phyloP scores from a whole-genome alignment of 495 filamentous ascomycete genomes.

The Tuber borchii region DNA sequence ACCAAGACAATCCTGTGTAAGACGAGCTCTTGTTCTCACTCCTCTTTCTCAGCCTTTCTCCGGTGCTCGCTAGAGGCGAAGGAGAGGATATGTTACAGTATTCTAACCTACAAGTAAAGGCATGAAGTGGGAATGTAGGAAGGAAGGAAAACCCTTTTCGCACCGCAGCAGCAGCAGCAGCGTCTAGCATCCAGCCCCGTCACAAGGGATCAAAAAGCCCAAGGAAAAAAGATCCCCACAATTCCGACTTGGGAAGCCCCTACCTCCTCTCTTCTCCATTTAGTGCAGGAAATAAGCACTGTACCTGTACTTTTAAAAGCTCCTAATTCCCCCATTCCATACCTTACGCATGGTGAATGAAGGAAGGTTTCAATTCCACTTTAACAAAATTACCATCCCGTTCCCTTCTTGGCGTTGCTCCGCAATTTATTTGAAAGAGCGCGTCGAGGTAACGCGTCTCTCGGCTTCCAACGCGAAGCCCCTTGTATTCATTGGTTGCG shows the following conservation, averaged over 20 bases:
- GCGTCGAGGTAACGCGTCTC: conserved; percentile 36
- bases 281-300: not conserved
- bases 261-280: not conserved
- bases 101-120: not conserved
- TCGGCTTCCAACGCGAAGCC: conserved; percentile 24
- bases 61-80: not conserved
- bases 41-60: not conserved
- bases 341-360: conserved; percentile 2
- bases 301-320: not conserved
- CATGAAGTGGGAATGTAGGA: not conserved
- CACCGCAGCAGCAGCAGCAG: not conserved
- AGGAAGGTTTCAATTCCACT: not conserved
- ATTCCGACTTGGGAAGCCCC: not conserved
- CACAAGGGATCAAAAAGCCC: not conserved
- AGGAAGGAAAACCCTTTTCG: not conserved
- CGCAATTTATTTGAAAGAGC: conserved; percentile 9
- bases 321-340: not conserved
- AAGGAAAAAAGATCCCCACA: not conserved
- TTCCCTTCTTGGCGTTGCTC: conserved; percentile 15
- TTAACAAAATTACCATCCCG: conserved; percentile 13
- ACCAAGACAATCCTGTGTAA: conserved; percentile 16
- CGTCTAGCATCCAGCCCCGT: not conserved
- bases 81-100: not conserved
- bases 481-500: conserved; percentile 31
- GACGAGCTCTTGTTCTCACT: conserved; percentile 8